A percentile compares a stretch with the other conserved stretches of the same genome.
Evolutionary conservation across 1,284 basidiomycete species (phyloP).

Genomic region (Heterobasidion occidentale): DNA sequence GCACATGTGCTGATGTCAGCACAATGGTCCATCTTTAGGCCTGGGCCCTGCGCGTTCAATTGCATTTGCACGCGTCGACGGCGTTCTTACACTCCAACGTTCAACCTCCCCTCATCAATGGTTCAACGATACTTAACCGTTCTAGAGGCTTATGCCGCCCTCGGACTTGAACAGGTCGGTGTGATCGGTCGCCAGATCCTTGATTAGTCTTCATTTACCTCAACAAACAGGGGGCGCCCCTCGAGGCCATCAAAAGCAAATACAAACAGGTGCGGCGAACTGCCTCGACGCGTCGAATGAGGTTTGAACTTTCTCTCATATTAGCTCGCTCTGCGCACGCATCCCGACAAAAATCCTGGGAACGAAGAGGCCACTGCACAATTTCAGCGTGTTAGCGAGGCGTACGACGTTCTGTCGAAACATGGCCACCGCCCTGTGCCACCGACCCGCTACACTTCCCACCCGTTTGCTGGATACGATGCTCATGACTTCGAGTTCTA

Average conservation of each 20-base stretch:
- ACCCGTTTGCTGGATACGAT: constrained; percentile 16
- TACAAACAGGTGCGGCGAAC: constrained; percentile 51
- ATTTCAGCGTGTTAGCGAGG: constrained; percentile 62
- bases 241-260: constrained; percentile 55
- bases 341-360: constrained; percentile 68
- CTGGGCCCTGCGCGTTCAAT: not conserved
- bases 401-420: constrained; percentile 52
- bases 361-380: constrained; percentile 55
- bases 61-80: constrained; percentile 5
- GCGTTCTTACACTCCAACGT: not conserved
- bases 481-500: constrained; percentile 29
- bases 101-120: constrained; percentile 18
- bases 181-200: not conserved
- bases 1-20: not conserved
- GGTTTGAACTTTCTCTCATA: not conserved
- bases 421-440: constrained; percentile 35
- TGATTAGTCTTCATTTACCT: not conserved
- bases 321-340: constrained; percentile 58
- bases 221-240: constrained; percentile 38
- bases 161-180: constrained; percentile 52
- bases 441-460: constrained; percentile 9
- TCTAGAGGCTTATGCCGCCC: constrained; percentile 42
- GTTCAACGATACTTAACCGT: constrained; percentile 26
- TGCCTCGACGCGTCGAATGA: constrained; percentile 1
- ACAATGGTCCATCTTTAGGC: not conserved